Conservation (phyloP, 2,329 filamentous ascomycete genomes). For the Aspergillus chevalieri region DNA sequence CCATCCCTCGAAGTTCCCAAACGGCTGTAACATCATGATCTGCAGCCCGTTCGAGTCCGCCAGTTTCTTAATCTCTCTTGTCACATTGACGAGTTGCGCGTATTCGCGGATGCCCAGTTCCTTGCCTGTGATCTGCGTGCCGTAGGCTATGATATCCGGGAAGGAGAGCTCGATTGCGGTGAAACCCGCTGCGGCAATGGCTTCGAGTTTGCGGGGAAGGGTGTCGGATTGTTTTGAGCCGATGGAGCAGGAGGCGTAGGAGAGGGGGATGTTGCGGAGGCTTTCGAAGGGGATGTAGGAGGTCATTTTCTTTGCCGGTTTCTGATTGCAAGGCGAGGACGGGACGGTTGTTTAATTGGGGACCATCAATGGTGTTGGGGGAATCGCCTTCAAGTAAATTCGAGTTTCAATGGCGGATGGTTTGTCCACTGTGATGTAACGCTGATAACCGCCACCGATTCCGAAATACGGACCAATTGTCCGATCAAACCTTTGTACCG, state of each 20-base stretch:
- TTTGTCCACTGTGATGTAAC: constrained; percentile 14
- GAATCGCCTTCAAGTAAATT: not conserved
- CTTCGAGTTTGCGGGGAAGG: constrained; percentile 34
- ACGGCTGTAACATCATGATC: constrained; percentile 69
- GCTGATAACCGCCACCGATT: not conserved
- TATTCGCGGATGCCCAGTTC: constrained; percentile 56
- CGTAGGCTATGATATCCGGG: constrained; percentile 63
- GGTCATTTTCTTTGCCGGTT: constrained; percentile 4
- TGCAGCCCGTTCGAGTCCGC: constrained; percentile 51
- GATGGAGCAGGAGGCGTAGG: constrained; percentile 41
- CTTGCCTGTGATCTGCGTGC: constrained; percentile 45
- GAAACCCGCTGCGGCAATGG: constrained; percentile 42
- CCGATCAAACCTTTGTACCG: not conserved
- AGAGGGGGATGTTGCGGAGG: constrained; percentile 26
- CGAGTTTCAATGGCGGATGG: not conserved
- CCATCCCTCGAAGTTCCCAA: constrained; percentile 74
- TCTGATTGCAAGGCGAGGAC: not conserved
- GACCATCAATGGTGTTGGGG: not conserved
- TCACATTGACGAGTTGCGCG: constrained; percentile 50
- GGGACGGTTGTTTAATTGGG: too few species aligned
- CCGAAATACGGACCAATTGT: not conserved
- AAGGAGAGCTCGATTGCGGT: constrained; percentile 67
- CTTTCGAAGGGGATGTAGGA: constrained; percentile 8
- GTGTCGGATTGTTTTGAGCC: constrained; percentile 28
- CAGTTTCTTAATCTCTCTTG: constrained; percentile 48